Evolutionary conservation across 495 filamentous ascomycete species (phyloP).

Genomic region (Cercophora scortea): DNA sequence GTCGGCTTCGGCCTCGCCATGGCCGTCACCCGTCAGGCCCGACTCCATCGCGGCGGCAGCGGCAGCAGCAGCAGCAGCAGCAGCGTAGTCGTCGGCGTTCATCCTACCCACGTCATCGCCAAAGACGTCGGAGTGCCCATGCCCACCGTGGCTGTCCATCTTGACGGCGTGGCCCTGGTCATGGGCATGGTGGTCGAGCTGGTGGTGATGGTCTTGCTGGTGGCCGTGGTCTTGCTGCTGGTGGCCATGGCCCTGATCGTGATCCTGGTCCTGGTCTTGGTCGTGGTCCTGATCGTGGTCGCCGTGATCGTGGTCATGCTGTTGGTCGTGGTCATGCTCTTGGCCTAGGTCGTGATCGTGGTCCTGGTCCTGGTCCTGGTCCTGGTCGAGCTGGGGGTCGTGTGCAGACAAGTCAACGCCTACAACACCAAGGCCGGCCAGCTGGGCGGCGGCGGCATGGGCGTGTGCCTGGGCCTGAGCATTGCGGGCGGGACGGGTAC

Average conservation of each 20-base stretch:
- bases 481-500: conserved; percentile 16
- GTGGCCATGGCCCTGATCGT: background rate
- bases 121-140: conserved; percentile 44
- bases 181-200: background rate
- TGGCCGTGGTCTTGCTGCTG: background rate
- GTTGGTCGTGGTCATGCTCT: background rate
- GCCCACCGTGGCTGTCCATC: conserved; percentile 35
- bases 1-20: conserved; percentile 24
- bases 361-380: conserved; percentile 1
- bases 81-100: conserved; percentile 35
- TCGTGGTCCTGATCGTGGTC: conserved; percentile 3
- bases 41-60: conserved; percentile 29
- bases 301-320: background rate
- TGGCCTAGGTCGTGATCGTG: background rate
- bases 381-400: background rate
- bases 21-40: conserved; percentile 15
- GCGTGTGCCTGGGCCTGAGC: conserved; percentile 9
- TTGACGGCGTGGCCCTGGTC: conserved; percentile 44
- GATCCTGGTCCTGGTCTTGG: conserved; percentile 12
- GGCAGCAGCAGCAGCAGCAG: conserved; percentile 24
- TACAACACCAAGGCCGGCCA: too few relatives aligned
- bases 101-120: conserved; percentile 21
- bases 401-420: too few relatives aligned
- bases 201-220: background rate
- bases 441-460: background rate